Conservation (phyloP, 495 filamentous ascomycete genomes). For the Penicillium manginii region DNA sequence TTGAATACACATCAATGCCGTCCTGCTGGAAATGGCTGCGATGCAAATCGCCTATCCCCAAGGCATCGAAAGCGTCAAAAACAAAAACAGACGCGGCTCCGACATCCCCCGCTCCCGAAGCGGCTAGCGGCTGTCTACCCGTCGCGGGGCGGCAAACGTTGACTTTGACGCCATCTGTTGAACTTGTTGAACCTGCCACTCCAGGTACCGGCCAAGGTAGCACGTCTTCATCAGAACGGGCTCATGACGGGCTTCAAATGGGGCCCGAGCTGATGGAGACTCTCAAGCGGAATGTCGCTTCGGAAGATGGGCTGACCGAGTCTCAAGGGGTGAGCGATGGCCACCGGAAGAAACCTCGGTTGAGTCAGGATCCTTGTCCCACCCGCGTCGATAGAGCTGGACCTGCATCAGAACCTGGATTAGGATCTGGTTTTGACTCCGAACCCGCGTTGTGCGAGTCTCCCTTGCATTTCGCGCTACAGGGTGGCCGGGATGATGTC, state of each 20-base stretch:
- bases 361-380: background rate
- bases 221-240: slow-evolving; percentile 1
- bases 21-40: slow-evolving; percentile 2
- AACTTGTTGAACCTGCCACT: background rate
- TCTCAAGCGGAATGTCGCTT: slow-evolving; percentile 3
- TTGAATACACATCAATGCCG: background rate
- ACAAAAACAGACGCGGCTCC: background rate
- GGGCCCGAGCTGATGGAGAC: slow-evolving; percentile 3
- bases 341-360: background rate
- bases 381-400: background rate
- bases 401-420: background rate
- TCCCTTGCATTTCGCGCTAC: background rate
- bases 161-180: background rate
- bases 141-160: slow-evolving; percentile 4
- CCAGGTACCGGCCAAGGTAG: background rate
- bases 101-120: background rate
- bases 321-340: background rate
- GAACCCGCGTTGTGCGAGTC: background rate
- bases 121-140: slow-evolving; percentile 2
- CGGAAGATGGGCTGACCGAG: background rate
- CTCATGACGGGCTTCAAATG: slow-evolving; percentile 2
- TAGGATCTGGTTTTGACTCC: background rate
- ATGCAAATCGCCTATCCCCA: background rate
- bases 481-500: background rate
- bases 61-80: too few relatives aligned